Evolutionary conservation across 1,284 basidiomycete species (phyloP).

Genomic region (Vanrija pseudolonga): DNA sequence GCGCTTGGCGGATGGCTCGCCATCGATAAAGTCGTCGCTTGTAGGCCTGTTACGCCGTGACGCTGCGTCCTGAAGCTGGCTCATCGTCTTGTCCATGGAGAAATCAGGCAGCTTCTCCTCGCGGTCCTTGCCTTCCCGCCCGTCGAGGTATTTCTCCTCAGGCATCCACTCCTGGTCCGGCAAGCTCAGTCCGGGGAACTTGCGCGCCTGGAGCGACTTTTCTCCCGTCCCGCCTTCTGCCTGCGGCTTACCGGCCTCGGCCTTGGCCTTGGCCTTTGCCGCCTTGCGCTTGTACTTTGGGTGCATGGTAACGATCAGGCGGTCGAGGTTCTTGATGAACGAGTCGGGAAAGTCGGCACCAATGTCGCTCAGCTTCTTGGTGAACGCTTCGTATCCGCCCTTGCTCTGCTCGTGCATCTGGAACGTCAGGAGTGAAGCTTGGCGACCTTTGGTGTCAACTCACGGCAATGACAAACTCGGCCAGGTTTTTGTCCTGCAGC

Average conservation of each 20-base stretch:
- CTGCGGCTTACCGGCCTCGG: slow-evolving; percentile 23
- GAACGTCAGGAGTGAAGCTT: not conserved
- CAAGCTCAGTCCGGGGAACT: slow-evolving; percentile 89
- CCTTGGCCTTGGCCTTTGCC: slow-evolving; percentile 49
- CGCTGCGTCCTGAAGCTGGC: slow-evolving; percentile 65
- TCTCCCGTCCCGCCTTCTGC: slow-evolving; percentile 51
- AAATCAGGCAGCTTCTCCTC: slow-evolving; percentile 53
- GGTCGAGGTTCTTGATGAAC: slow-evolving; percentile 87
- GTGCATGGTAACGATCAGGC: slow-evolving; percentile 89
- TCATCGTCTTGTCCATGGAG: slow-evolving; percentile 77
- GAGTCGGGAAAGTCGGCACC: slow-evolving; percentile 86
- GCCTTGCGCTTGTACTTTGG: slow-evolving; percentile 87
- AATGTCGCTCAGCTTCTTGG: slow-evolving; percentile 70
- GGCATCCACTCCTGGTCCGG: slow-evolving; percentile 64
- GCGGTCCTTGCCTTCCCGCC: slow-evolving; percentile 52
- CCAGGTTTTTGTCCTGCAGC: slow-evolving; percentile 82
- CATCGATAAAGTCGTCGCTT: slow-evolving; percentile 51
- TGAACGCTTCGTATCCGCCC: slow-evolving; percentile 60
- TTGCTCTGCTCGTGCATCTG: slow-evolving; percentile 77
- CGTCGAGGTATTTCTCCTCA: slow-evolving; percentile 53
- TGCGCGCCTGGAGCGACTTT: slow-evolving; percentile 68
- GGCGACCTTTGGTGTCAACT: slow-evolving; percentile 11
- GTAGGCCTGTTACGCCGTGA: slow-evolving; percentile 53
- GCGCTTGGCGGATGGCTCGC: slow-evolving; percentile 56
- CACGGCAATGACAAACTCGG: slow-evolving; percentile 85